Conservation (phyloP, 2,329 filamentous ascomycete species). For the Neonectria ditissima region DNA sequence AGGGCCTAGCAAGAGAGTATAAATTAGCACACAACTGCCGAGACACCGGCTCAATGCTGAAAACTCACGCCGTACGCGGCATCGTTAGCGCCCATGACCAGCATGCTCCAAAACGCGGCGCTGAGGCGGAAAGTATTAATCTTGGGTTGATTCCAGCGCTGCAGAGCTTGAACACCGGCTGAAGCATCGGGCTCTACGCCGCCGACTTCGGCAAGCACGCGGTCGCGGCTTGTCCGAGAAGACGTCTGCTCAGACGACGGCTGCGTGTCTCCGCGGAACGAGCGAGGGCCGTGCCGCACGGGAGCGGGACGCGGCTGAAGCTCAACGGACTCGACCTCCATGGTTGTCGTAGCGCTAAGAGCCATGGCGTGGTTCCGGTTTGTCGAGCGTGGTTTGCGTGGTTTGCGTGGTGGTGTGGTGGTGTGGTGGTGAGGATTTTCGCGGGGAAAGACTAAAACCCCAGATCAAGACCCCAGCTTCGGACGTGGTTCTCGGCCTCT, state of each 20-base stretch:
- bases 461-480: background rate
- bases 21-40: background rate
- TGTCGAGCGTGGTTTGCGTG: too few species aligned
- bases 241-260: background rate
- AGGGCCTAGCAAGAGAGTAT: slow-evolving; percentile 55
- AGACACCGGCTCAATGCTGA: background rate
- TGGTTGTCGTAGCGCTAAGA: background rate
- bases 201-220: background rate
- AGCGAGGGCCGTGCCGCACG: background rate
- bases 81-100: slow-evolving; percentile 70
- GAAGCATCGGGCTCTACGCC: background rate
- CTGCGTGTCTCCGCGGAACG: background rate
- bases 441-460: background rate
- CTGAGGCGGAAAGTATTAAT: slow-evolving; percentile 60
- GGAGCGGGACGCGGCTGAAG: background rate
- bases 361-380: background rate
- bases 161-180: background rate
- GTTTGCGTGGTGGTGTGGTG: too few species aligned
- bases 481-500: background rate
- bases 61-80: slow-evolving; percentile 66
- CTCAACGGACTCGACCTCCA: background rate
- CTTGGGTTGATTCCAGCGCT: slow-evolving; percentile 39
- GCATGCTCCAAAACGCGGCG: slow-evolving; percentile 68
- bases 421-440: background rate
- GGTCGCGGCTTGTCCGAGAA: background rate